Evolutionary conservation across 2,329 filamentous ascomycete genomes (phyloP), one percentile per base, ranked within the genome.

Genomic region (Amylocarpus encephaloides): DNA sequence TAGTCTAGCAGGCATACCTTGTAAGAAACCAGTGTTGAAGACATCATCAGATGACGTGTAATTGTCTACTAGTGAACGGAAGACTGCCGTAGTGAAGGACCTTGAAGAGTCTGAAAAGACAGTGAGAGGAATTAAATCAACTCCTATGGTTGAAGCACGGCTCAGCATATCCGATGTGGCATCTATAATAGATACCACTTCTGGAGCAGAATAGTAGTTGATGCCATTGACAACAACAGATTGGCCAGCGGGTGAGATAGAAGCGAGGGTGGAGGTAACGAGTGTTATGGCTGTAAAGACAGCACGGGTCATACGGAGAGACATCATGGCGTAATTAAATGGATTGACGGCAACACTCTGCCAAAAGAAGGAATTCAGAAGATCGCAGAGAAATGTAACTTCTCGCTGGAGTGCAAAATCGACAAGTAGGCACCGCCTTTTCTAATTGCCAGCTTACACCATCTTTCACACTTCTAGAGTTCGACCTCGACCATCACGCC

Each of bases 151-250:
- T 2, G 53, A 36, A 11, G 51, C 53, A 18, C 42, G 45, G 11
- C 26, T 51, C 38, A 59, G 38, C 44, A 49, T 36, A 41, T 53
- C 48, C 11, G 48, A 18, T 5, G 54, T 55, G 6, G 53, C 51
- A 15, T 48, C 51, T 32, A 63, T 58, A 22, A 52, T 57, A 1
- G 56, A 55, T 13, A 64, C 57, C 13, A 53, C 15, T 12, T 54
- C 36, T 33, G 59, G 55, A 43, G 60, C 54, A 43, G 59, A 55
- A 55, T 64, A 67, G 45, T 67, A 69, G n/a, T 48, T 55, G 18
- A 66, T 64, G 2, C 61, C 63, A 59, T 68, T 62, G 7, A 68
- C 54, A 42, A 54, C 45, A 10, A 61, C 26, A 12, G 54, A 56
- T 6, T 51, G 51, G 12, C 57, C 55, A 16, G 49, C 22, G 16